These are phyloP conservation scores for Sphagnum magellanicum DNA, from an alignment of 228 moss, liverwort and hornwort genomes.

Conservation along the genomic window DNA sequence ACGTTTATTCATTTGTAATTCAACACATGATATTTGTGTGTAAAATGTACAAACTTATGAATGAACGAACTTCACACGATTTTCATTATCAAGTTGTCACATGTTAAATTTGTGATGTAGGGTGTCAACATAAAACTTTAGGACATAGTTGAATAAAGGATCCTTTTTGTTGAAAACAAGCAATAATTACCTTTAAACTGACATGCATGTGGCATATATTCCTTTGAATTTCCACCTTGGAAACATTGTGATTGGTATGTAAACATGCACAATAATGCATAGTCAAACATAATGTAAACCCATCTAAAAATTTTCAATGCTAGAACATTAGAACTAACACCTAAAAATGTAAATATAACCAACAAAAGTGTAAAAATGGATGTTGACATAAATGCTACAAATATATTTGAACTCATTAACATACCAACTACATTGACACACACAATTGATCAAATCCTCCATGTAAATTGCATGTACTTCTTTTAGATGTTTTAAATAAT, in stretches of 20 bases:
- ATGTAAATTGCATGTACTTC: slow-evolving; percentile 74
- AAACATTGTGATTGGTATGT: slow-evolving; percentile 94
- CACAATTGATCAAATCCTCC: slow-evolving; percentile 84
- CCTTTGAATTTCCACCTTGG: slow-evolving; percentile 93
- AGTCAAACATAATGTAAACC: too few species aligned
- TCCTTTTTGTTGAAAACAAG: slow-evolving; percentile 81
- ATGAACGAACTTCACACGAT: too few species aligned
- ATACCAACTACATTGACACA: slow-evolving; percentile 89
- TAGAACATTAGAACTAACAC: too few species aligned
- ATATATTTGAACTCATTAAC: neutral
- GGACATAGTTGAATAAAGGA: slow-evolving; percentile 74
- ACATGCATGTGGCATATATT: slow-evolving; percentile 99
- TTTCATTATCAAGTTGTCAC: too few species aligned
- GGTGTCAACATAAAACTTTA: slow-evolving; percentile 93
- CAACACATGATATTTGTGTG: too few species aligned
- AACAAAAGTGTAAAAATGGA: too few species aligned
- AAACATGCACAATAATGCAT: neutral
- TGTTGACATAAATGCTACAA: too few species aligned
- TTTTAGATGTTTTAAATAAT: slow-evolving; percentile 70
- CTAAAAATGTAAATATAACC: too few species aligned
- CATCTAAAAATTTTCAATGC: too few species aligned
- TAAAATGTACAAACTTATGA: too few species aligned
- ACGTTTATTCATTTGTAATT: too few species aligned
- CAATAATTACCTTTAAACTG: slow-evolving; percentile 74
- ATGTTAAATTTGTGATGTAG: neutral